These are phyloP conservation scores for Umbelopsis sp. DNA, from an alignment of 371 early-diverging fungal species.

Conservation along the genomic window DNA sequence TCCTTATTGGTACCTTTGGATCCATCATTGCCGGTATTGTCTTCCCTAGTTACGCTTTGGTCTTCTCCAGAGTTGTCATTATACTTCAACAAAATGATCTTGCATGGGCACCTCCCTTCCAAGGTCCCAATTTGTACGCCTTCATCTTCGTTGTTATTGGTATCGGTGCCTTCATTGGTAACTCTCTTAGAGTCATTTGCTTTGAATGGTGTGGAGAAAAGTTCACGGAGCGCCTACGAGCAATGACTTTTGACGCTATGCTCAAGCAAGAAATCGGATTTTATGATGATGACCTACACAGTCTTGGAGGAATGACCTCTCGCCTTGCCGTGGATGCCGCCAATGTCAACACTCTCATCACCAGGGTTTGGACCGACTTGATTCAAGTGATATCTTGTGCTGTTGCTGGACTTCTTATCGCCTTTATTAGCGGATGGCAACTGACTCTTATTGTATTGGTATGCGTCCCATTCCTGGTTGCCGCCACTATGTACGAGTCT, in stretches of 20 bases:
- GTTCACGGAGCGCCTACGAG: slow-evolving; percentile 60
- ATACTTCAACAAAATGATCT: slow-evolving; percentile 18
- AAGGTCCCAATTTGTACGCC: slow-evolving; percentile 70
- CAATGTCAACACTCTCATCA: slow-evolving; percentile 63
- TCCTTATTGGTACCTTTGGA: slow-evolving; percentile 41
- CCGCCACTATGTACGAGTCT: slow-evolving; percentile 33
- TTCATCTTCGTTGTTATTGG: slow-evolving; percentile 70
- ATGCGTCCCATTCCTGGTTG: slow-evolving; percentile 39
- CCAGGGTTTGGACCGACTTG: slow-evolving; percentile 59
- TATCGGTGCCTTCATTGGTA: slow-evolving; percentile 45
- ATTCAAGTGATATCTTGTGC: slow-evolving; percentile 48
- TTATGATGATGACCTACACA: slow-evolving; percentile 79
- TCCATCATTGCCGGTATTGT: slow-evolving; percentile 60
- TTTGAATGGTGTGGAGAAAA: slow-evolving; percentile 55
- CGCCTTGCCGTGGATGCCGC: slow-evolving; percentile 79
- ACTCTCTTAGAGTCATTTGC: slow-evolving; percentile 27
- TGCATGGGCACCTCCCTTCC: slow-evolving; percentile 31
- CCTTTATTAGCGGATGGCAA: slow-evolving; percentile 48
- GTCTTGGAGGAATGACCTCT: slow-evolving; percentile 76
- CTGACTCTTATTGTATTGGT: slow-evolving; percentile 52
- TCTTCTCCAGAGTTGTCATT: slow-evolving; percentile 47
- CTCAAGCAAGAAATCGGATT: slow-evolving; percentile 82
- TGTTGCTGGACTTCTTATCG: slow-evolving; percentile 27
- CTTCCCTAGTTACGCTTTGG: slow-evolving; percentile 45
- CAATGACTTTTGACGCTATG: slow-evolving; percentile 53